Conservation (phyloP, 139 green algal genomes). For the Chlorella sp. region DNA sequence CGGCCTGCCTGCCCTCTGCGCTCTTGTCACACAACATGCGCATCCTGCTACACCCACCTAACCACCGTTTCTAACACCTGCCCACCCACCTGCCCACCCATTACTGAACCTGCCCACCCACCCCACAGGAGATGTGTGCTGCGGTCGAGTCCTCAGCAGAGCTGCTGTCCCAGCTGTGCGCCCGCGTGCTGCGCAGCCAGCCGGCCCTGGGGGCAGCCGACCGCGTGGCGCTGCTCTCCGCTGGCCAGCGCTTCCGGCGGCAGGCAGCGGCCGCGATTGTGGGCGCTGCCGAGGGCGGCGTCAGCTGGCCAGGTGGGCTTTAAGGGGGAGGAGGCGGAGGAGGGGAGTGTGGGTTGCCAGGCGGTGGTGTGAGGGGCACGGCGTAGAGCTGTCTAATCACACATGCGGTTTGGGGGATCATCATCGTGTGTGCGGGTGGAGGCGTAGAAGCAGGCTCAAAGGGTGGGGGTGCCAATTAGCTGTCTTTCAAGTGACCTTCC, state of each 20-base stretch:
- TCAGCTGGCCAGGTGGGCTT: conserved; percentile 15
- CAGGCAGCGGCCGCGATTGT: not conserved
- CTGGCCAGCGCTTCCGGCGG: conserved; percentile 7
- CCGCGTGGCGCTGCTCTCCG: not conserved
- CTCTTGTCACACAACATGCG: no score
- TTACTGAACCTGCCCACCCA: no score
- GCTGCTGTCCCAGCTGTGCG: conserved; percentile 21
- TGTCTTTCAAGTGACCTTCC: no score
- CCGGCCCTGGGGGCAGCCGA: not conserved
- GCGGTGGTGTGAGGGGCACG: not conserved
- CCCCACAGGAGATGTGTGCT: not conserved
- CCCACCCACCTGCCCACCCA: no score
- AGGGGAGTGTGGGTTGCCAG: not conserved
- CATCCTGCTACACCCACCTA: no score
- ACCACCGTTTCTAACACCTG: no score
- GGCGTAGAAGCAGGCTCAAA: no score
- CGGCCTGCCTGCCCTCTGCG: no score
- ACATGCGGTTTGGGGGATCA: not conserved
- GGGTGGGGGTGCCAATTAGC: no score
- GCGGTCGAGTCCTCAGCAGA: not conserved
- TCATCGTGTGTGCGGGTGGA: no score
- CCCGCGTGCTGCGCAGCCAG: not conserved
- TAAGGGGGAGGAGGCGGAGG: no score
- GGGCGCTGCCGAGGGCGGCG: not conserved
- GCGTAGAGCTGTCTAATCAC: not conserved